These are phyloP conservation scores for Posidonia oceanica DNA, from an alignment of 116 monocot species.

Conservation along the genomic window DNA sequence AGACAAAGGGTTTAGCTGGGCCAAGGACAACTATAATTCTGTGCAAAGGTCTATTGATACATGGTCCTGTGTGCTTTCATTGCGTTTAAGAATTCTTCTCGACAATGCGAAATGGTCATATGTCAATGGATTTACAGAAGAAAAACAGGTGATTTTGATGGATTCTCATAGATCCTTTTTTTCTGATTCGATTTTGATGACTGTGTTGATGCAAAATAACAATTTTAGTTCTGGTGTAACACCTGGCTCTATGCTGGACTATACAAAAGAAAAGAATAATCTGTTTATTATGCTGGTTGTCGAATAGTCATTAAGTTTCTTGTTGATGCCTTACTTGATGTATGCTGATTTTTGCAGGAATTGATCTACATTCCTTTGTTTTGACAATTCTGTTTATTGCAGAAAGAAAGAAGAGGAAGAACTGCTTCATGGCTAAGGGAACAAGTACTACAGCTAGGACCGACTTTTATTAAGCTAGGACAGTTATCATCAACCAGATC, in stretches of 20 bases:
- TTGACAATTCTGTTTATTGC: not conserved
- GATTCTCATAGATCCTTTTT: not conserved
- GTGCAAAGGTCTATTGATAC: constrained; percentile 71
- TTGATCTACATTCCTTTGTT: too few species aligned
- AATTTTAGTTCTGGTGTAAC: not conserved
- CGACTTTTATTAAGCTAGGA: constrained; percentile 91
- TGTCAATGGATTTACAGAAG: constrained; percentile 64
- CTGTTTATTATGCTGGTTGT: not conserved
- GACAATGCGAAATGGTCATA: constrained; percentile 92
- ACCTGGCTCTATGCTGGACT: not conserved
- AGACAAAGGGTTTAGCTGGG: constrained; percentile 84
- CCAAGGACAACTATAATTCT: constrained; percentile 66
- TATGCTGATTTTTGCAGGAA: too few species aligned
- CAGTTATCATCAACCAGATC: constrained; percentile 92
- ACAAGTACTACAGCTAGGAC: constrained; percentile 79
- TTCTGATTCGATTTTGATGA: not conserved
- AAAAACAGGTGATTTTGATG: constrained; percentile 53
- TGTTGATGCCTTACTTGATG: not conserved
- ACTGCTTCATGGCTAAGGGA: constrained; percentile 94
- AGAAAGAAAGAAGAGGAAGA: constrained; percentile 63
- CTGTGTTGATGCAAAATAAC: not conserved
- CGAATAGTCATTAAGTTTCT: not conserved
- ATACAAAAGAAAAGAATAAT: not conserved
- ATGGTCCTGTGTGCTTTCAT: constrained; percentile 80
- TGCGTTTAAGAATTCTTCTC: constrained; percentile 54